Evolutionary conservation across 441 rosid genomes (phyloP), one percentile per base, ranked within the genome.

Genomic region (Gossypium lobatum): DNA sequence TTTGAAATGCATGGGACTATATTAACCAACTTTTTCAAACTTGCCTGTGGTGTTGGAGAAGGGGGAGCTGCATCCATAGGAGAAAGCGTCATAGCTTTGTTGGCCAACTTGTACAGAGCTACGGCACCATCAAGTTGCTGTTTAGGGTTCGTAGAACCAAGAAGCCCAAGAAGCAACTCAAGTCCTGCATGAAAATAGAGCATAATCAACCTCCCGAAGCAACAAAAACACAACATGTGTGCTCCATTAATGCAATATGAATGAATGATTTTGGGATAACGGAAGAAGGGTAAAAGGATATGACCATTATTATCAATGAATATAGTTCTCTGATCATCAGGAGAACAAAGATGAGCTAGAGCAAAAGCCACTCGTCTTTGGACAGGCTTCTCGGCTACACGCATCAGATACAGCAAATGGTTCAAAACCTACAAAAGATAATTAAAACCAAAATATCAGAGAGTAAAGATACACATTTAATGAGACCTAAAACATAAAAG

Each of bases 101-200:
- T 89, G 37, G 91, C 95, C 80, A 95, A 82, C 85, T 84, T 93
- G 85, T 71, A 89, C 62, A 95, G 83, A 42, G 99, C 98, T 48
- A 86, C 90, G 77, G 99, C 97, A 78, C 98, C 97, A 87, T 93
- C 98, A 68, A 89, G 91, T 81, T 95, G 97, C 81, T 90, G 97
- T 79, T 87, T 89, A 52, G 82, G 74, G 81, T 76, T 88, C 25
- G 91, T 59, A 66, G 96, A 91, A 73, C 94, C 88, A 81, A 95
- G 93, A 83, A 95, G 96, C 42, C 92, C 90, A 48, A 95, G 88
- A 68, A 93, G 91, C 80, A 90, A 86, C 77, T 93, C 99, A 76
- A 93, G 81, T 71, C 99, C 99, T 95, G 79, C 83, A 81, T 31
- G 72, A 77, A 80, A 74, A 52, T 50, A 28, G 37, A 73, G 54